Percentiles rank a stretch among this genome's conserved stretches.
Evolutionary conservation across 768 basidiomycete species (phyloP).

Genomic region (Rhodotorula babjevae): DNA sequence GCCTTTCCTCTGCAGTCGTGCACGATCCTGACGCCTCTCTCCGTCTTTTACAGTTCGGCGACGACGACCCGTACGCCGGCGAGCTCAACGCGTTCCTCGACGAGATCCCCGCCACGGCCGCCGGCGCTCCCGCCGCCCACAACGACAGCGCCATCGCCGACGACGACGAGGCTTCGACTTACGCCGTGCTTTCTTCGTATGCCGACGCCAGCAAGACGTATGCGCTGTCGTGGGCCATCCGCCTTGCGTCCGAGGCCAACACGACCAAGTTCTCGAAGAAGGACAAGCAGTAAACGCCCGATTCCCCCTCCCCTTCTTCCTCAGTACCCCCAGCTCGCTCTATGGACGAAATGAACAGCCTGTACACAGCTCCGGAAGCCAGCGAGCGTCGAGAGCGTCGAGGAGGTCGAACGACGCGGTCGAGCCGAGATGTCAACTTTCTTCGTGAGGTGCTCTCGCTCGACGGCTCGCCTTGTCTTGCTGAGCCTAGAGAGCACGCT

Average conservation of each 20-base stretch:
- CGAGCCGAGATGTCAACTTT: too few species aligned
- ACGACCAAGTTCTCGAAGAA: slow-evolving; percentile 27
- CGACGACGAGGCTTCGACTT: slow-evolving; percentile 29
- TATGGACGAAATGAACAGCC: too few species aligned
- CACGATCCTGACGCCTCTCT: not conserved
- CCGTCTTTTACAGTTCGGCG: slow-evolving; percentile 3
- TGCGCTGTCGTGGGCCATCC: slow-evolving; percentile 42
- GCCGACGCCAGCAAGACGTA: slow-evolving; percentile 43
- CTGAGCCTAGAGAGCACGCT: too few species aligned
- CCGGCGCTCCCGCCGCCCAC: not conserved
- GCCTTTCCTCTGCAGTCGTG: not conserved
- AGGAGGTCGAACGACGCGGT: too few species aligned
- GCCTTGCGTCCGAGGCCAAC: slow-evolving; percentile 33
- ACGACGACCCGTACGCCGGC: slow-evolving; percentile 38
- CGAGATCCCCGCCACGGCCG: slow-evolving; percentile 15
- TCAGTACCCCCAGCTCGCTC: not conserved
- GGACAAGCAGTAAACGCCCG: not conserved
- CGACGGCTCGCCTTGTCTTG: too few species aligned
- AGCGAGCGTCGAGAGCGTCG: too few species aligned
- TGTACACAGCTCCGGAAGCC: too few species aligned
- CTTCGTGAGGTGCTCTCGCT: too few species aligned
- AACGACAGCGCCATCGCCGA: slow-evolving; percentile 37
- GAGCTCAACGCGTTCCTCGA: slow-evolving; percentile 39
- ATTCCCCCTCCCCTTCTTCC: not conserved
- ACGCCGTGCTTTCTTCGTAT: slow-evolving; percentile 34